phyloP scores from a whole-genome alignment of 2,329 filamentous ascomycete species.

The Botrytis tulipae region DNA sequence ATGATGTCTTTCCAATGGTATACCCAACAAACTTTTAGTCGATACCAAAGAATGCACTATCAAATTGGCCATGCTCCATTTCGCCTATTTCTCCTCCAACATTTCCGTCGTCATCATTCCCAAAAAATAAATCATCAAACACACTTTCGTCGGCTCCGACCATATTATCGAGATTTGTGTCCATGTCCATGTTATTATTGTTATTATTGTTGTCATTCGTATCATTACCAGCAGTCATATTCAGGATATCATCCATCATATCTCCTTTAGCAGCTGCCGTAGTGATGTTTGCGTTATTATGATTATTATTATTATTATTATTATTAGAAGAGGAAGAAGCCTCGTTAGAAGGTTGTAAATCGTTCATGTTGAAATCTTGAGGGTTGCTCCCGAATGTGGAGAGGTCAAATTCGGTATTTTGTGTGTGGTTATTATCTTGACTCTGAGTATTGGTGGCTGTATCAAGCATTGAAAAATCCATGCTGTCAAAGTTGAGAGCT shows the following conservation, averaged over 20 bases:
- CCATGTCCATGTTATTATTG: constrained; percentile 44
- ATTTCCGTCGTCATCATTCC: constrained; percentile 26
- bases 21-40: constrained; percentile 13
- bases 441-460: constrained; percentile 25
- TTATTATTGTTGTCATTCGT: constrained; percentile 13
- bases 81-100: constrained; percentile 26
- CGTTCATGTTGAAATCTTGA: constrained; percentile 44
- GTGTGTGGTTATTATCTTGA: constrained; percentile 28
- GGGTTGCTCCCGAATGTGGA: constrained; percentile 37
- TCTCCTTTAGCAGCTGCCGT: constrained; percentile 21
- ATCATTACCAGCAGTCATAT: constrained; percentile 12
- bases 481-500: constrained; percentile 32
- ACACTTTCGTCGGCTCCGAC: constrained; percentile 37
- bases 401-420: constrained; percentile 36
- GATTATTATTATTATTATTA: background rate
- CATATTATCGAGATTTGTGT: constrained; percentile 54
- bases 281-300: constrained; percentile 23
- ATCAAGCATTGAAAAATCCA: constrained; percentile 33
- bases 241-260: constrained; percentile 29
- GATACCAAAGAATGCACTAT: constrained; percentile 36
- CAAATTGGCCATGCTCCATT: constrained; percentile 35
- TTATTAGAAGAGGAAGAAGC: constrained; percentile 3
- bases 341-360: constrained; percentile 28
- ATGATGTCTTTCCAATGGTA: background rate
- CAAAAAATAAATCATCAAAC: constrained; percentile 38